Evolutionary conservation across 495 filamentous ascomycete species (phyloP), one percentile per base, ranked within the genome.

Genomic region (Achaetomiella virescens): DNA sequence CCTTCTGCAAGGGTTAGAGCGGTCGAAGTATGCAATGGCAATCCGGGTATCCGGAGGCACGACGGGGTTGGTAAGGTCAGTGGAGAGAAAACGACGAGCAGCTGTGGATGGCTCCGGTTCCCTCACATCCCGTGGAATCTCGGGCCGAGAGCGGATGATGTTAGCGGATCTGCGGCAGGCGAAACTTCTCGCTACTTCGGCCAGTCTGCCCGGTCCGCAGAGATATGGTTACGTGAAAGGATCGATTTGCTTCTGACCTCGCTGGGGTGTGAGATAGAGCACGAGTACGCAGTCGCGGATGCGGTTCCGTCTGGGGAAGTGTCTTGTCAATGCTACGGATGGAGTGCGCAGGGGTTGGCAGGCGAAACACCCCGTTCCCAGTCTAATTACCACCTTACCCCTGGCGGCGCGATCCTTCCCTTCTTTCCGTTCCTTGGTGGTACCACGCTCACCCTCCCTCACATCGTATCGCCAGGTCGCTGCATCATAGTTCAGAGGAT

Each of bases 91-190:
- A 15, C 18, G 6, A 18, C 27, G 6, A 3, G 1, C 15, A 3
- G 33, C 10, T 38, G 18, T 18, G 18, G 12, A 18, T 17, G 22
- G 25, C 10, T 2, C 17, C 11, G 18, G 14, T 1, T 14, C 31
- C 29, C 29, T 18, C 8, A 35, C 7, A 14, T 27, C 3, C 27
- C 11, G 14, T 49, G 57, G 57, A 33, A 60, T 46, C 52, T 56
- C 58, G 58, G 52, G 33, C 52, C 58, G 58, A 60, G 43, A 37
- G 15, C 27, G 9, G 27, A 9, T 31, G 27, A 31, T 31, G 5
- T 31, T 31, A 4, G 5, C 27, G 27, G 9, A 9, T 9, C 27
- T 5, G 27, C 27, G 4, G 27, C 5, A 31, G 5, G 9, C 27
- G 9, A 31, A 4, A 31, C 27, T 5, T n/a, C 35, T 17, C 36